Evolutionary conservation across 495 filamentous ascomycete genomes (phyloP).

Genomic region (Neurospora pannonica): DNA sequence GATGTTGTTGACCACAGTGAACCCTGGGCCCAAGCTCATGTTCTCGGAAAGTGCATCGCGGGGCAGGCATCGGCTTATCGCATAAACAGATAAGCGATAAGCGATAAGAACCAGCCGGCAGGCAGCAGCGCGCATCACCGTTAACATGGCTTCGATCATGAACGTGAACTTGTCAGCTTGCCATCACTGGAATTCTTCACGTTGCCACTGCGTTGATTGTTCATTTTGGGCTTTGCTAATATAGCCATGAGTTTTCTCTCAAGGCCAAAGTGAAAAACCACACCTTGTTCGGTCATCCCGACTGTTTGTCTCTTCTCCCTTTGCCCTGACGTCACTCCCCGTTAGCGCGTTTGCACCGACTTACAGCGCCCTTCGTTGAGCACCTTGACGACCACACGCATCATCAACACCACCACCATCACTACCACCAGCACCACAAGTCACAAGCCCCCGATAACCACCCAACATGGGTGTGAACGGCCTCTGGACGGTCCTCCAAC

Average conservation of each 20-base stretch:
- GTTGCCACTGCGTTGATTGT: not conserved
- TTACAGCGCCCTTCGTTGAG: not conserved
- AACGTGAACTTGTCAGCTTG: not conserved
- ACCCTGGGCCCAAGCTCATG: not conserved
- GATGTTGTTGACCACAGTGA: not conserved
- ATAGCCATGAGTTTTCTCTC: not conserved
- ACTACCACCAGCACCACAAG: not conserved
- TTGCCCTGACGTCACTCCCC: not conserved
- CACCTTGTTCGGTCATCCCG: not conserved
- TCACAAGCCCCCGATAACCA: no score
- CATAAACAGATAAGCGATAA: not conserved
- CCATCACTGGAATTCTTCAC: not conserved
- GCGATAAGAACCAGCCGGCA: not conserved
- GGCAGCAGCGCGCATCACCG: not conserved
- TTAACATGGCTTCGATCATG: not conserved
- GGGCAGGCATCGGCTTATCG: not conserved
- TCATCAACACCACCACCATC: not conserved
- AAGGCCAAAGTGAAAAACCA: not conserved
- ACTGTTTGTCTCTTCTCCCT: not conserved
- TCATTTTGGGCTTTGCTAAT: not conserved
- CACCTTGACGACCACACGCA: not conserved
- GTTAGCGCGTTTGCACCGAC: not conserved
- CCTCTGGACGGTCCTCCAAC: slow-evolving; percentile 90
- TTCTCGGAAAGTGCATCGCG: not conserved
- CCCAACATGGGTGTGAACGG: slow-evolving; percentile 86